These are phyloP conservation scores for Pinus taeda DNA, from an alignment of 75 land plant species.

Conservation along the genomic window DNA sequence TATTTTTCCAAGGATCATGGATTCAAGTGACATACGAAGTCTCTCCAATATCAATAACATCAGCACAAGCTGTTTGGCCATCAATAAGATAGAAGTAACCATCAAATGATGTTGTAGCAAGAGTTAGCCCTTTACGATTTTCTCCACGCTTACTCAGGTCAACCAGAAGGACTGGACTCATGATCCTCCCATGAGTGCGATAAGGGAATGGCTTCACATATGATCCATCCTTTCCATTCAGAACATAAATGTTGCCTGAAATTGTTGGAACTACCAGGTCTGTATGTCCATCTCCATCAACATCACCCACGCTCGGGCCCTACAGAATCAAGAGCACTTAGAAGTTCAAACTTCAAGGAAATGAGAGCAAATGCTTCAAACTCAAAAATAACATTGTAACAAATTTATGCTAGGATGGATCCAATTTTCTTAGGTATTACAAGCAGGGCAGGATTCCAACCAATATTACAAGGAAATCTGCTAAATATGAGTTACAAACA, in stretches of 20 bases:
- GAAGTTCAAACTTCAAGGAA: not conserved
- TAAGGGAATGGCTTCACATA: conserved; percentile 82
- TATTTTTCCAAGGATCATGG: not conserved
- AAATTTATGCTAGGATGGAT: not conserved
- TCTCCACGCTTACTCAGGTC: conserved; percentile 69
- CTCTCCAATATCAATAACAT: conserved; percentile 98
- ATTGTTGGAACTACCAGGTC: conserved; percentile 92
- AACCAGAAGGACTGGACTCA: conserved; percentile 90
- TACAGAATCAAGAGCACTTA: conserved; percentile 19
- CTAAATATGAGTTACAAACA: not conserved
- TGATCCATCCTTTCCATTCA: conserved; percentile 91
- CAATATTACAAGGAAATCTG: not conserved
- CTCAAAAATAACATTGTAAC: not conserved
- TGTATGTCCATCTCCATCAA: conserved; percentile 95
- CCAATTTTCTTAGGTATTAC: not conserved
- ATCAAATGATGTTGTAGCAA: conserved; percentile 96
- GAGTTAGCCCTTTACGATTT: conserved; percentile 70
- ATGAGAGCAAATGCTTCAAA: not conserved
- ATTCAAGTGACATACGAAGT: conserved; percentile 73
- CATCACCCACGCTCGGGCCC: conserved; percentile 95
- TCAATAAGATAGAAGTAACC: conserved; percentile 97
- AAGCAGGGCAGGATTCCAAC: not conserved
- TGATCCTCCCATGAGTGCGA: conserved; percentile 93
- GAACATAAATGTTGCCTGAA: conserved; percentile 93
- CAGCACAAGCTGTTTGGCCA: conserved; percentile 93